Evolutionary conservation across 176 grass and related monocot species (phyloP), one percentile per base, ranked within the genome.

Genomic region (Rhynchospora pubera): DNA sequence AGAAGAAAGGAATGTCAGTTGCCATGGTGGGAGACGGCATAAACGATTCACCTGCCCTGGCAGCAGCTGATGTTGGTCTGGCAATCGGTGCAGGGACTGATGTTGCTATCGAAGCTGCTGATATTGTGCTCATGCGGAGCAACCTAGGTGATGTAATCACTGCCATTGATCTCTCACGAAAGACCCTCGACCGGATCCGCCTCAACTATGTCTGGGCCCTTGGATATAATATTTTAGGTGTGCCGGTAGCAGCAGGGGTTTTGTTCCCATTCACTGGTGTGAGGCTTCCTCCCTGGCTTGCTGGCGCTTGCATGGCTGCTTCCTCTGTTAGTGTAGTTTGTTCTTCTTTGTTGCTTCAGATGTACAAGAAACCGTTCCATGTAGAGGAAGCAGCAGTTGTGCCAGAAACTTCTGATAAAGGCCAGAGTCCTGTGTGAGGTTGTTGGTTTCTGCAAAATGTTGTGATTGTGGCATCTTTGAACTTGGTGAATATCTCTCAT

Each of bases 171-270:
- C 96, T 99, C 83, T 95, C 92, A 1, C 86, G 90, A 79, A 99
- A 89, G 87, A 95, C 96, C 65, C 83, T 99, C 0, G 79, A 91
- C 0, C 84, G 89, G 58, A 99, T 99, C 82, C 78, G 82, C 50
- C 79, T 99, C 10, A 99, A 99, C 81, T 99, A 99, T 43, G 73
- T 99, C 10, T 99, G 96, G 92, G 96, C 96, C 19, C 83, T 99
- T 61, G 90, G 95, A 2, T 97, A 99, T 85, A 95, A 99, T 48
- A n/a, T 99, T 6, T 85, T 99, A 28, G 90, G 90, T 42, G 85
- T 99, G 88, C 95, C 90, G 0, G 77, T 94, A 7, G 95, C 95
- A 0, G 96, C 92, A 0, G 92, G 96, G 6, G 48, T 95, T 47
- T 71, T 99, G 69, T 95, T 93, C 84, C 96, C 96, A 0, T 94